These are phyloP conservation scores for Podaxis carcinomalis DNA, from an alignment of 768 basidiomycete species.

Conservation along the genomic window DNA sequence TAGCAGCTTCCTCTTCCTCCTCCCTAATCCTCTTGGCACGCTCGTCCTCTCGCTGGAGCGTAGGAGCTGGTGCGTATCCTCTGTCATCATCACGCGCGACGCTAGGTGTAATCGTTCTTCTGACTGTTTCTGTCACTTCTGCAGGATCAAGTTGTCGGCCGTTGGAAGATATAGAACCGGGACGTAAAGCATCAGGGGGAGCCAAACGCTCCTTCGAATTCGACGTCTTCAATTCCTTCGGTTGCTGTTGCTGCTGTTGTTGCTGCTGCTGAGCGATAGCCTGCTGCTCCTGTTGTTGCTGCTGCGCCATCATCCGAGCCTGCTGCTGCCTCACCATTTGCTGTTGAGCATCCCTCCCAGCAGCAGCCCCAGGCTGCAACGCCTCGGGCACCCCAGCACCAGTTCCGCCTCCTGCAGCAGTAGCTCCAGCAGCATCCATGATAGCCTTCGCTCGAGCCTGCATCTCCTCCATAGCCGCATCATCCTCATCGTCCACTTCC, in stretches of 20 bases:
- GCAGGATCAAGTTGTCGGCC: constrained; percentile 52
- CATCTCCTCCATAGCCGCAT: constrained; percentile 42
- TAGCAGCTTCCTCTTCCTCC: constrained; percentile 35
- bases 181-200: constrained; percentile 6
- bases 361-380: constrained; percentile 28
- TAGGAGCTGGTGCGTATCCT: constrained; percentile 5
- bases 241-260: constrained; percentile 28
- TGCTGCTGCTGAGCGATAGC: constrained; percentile 28
- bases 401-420: not conserved
- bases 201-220: constrained; percentile 46
- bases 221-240: constrained; percentile 36
- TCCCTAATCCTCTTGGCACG: constrained; percentile 45
- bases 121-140: constrained; percentile 68
- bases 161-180: constrained; percentile 14
- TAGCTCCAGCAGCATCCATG: not conserved
- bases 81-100: constrained; percentile 57
- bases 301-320: constrained; percentile 10
- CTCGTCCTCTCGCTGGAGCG: constrained; percentile 24
- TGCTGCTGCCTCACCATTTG: constrained; percentile 29
- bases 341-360: constrained; percentile 23
- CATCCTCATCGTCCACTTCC: constrained; percentile 71
- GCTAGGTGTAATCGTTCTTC: constrained; percentile 73
- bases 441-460: constrained; percentile 18
- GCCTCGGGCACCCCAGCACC: constrained; percentile 25
- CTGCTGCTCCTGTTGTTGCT: constrained; percentile 25